Evolutionary conservation across 176 grass and related monocot genomes (phyloP).

Genomic region (Paspalum vaginatum): DNA sequence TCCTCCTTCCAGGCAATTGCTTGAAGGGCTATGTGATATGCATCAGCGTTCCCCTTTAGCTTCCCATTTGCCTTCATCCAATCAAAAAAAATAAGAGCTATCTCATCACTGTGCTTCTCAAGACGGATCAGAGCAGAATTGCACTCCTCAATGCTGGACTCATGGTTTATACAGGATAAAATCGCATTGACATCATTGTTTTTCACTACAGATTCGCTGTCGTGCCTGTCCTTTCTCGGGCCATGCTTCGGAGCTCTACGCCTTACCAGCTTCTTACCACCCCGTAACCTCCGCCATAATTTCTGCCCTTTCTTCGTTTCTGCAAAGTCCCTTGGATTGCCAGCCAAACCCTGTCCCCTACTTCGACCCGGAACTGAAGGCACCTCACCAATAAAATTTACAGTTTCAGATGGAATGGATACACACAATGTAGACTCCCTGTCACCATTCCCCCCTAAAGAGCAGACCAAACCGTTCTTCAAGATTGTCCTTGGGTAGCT

Average conservation of each 20-base stretch:
- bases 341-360: neutral
- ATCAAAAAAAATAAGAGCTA: constrained; percentile 66
- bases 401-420: constrained; percentile 36
- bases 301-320: constrained; percentile 41
- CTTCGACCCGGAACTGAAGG: neutral
- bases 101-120: constrained; percentile 67
- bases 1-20: constrained; percentile 84
- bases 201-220: constrained; percentile 21
- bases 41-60: constrained; percentile 61
- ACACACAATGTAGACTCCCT: constrained; percentile 30
- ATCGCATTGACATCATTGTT: constrained; percentile 24
- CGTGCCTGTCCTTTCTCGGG: constrained; percentile 20
- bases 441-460: neutral
- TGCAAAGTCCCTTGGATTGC: neutral
- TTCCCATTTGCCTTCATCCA: constrained; percentile 86
- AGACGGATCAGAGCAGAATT: constrained; percentile 71
- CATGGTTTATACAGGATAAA: constrained; percentile 41
- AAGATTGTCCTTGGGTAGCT: constrained; percentile 19
- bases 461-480: constrained; percentile 38
- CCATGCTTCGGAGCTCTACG: constrained; percentile 25
- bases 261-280: constrained; percentile 45
- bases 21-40: constrained; percentile 78
- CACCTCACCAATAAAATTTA: neutral
- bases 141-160: constrained; percentile 68
- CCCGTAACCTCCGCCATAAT: constrained; percentile 43